A percentile compares a stretch with the other conserved stretches of the same genome.
phyloP scores from a whole-genome alignment of 2,329 filamentous ascomycete genomes.

The Rutstroemia sp. region DNA sequence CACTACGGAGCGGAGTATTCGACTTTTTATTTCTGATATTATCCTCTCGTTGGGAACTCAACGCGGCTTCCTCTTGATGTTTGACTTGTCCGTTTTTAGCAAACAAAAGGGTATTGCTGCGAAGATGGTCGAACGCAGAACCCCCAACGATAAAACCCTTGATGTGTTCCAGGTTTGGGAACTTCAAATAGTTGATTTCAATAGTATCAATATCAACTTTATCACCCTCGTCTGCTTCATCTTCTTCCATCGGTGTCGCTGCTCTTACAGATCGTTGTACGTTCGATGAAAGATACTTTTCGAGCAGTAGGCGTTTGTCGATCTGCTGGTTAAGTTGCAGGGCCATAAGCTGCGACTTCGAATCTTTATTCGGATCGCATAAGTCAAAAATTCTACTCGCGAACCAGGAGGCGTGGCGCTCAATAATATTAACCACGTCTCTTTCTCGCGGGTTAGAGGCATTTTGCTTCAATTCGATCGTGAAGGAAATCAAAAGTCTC shows the following conservation, averaged over 20 bases:
- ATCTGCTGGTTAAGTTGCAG: neutral
- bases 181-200: neutral
- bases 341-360: neutral
- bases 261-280: neutral
- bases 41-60: neutral
- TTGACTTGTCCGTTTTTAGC: neutral
- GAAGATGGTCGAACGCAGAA: neutral
- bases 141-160: neutral
- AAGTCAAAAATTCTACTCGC: conserved; percentile 5
- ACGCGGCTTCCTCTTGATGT: too few relatives aligned
- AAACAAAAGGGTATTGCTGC: neutral
- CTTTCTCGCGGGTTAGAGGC: neutral
- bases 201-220: neutral
- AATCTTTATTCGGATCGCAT: neutral
- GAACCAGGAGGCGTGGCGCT: neutral
- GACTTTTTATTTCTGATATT: neutral
- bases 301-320: neutral
- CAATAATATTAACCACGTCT: neutral
- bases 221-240: neutral
- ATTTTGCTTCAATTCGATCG: neutral
- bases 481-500: neutral
- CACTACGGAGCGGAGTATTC: too few relatives aligned
- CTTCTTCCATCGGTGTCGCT: neutral
- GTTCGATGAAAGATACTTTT: neutral
- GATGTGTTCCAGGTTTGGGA: neutral